phyloP scores from a whole-genome alignment of 2,329 filamentous ascomycete genomes.

The Pyrenochaeta sp. region DNA sequence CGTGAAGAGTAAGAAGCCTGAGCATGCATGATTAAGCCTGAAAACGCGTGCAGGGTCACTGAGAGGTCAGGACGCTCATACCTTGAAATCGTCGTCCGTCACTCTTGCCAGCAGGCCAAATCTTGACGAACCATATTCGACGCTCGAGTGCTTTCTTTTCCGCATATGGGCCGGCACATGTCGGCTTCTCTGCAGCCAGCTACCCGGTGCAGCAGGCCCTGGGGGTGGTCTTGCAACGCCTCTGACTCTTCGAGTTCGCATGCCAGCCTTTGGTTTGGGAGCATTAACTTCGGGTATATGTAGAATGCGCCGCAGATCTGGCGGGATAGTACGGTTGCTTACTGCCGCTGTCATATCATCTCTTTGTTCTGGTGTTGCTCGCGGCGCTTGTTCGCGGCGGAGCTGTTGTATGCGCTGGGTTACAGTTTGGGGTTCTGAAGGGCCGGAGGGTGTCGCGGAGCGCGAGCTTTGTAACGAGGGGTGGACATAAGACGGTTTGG shows the following conservation, averaged over 20 bases:
- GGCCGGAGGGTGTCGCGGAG: constrained; percentile 27
- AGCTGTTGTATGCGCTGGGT: constrained; percentile 59
- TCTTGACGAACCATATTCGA: constrained; percentile 13
- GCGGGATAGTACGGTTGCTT: constrained; percentile 54
- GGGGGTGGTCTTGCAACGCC: constrained; percentile 45
- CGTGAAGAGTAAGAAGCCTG: constrained; percentile 32
- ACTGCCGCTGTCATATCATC: constrained; percentile 55
- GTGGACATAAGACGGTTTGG: constrained; percentile 52
- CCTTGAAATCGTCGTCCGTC: constrained; percentile 37
- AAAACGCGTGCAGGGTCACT: constrained; percentile 2
- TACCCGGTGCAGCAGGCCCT: constrained; percentile 57
- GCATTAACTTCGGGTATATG: constrained; percentile 56
- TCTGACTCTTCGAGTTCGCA: constrained; percentile 33
- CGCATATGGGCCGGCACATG: constrained; percentile 33
- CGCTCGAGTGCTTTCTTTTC: constrained; percentile 20
- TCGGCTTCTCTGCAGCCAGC: constrained; percentile 52
- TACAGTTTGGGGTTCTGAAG: constrained; percentile 48
- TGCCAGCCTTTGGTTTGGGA: constrained; percentile 54
- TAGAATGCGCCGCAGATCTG: constrained; percentile 54
- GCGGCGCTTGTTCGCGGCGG: constrained; percentile 53
- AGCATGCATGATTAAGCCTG: constrained; percentile 15
- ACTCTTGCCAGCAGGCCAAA: constrained; percentile 36
- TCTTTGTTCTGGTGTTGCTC: constrained; percentile 51
- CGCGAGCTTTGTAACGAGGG: constrained; percentile 45
- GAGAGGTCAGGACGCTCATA: constrained; percentile 17